Base-by-base conservation (phyloP, 805 yeast genomes). In the Yamadazyma kitorensis region DNA sequence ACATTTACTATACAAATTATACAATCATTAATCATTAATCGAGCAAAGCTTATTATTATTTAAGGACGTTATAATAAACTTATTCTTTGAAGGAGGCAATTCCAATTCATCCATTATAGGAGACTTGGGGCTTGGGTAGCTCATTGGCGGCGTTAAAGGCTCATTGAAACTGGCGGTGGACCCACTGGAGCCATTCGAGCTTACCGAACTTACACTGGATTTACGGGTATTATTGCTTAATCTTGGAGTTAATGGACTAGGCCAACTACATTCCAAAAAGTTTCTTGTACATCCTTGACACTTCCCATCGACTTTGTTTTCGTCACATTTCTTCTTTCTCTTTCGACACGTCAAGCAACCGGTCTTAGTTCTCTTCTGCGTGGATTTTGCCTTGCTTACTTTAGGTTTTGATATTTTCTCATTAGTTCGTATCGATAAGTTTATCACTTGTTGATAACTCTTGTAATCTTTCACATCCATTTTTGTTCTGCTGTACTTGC, bases 301-400 rank as follows among this genome's bases (percentile, higher is more conserved):
- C 43, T 68, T 68, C 5, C 72, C 72, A 37, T 59, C 59, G 7
- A 55, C 60, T 21, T 48, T 61, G 24, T 56, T 55, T 42, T 75
- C 76, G 47, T 78, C 82, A 55, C 85, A 78, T 59, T 78, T 78
- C 60, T 80, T 70, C 57, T 79, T 80, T 47, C 83, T 69, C 41
- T 72, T 69, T 34, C 84, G 66, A 52, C 86, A 80, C 29, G 79
- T 77, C 41, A 77, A 61, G 47, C 83, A 78, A 4, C 78, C 78
- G 4, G 76, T 69, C 40, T 71, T 64, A 5, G 72, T 68, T 48
- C 76, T 52, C 43, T 51, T 51, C 33, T 47, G 51, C 14, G 35
- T 30, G n/a, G 43, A 37, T 17, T 38, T 44, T 20, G 51, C 41
- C 14, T 44, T 48, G 20, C 34, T 31, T 24, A 40, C 33, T 20